Conservation (phyloP, 2,329 filamentous ascomycete species). For the Elsinoe perseae region DNA sequence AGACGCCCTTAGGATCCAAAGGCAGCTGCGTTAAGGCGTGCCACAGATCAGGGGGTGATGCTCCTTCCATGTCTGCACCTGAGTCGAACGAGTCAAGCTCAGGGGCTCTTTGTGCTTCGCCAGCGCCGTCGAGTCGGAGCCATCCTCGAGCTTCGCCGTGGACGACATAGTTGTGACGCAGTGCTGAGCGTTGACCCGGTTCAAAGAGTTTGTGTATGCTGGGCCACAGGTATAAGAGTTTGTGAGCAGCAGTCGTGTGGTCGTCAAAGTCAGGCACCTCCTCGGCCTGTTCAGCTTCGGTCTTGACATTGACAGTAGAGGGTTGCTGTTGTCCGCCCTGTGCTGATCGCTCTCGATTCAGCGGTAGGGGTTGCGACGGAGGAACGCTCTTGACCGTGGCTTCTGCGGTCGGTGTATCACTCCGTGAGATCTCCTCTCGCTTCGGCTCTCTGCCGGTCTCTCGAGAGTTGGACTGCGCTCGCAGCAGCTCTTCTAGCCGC, state of each 20-base stretch:
- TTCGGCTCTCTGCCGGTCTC: not conserved
- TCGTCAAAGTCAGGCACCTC: slow-evolving; percentile 59
- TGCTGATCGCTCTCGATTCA: not conserved
- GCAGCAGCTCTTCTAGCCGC: not conserved
- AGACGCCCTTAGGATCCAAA: slow-evolving; percentile 21
- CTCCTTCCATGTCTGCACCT: slow-evolving; percentile 25
- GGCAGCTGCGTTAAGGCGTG: not conserved
- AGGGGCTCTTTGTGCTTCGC: slow-evolving; percentile 33
- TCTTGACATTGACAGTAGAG: slow-evolving; percentile 1
- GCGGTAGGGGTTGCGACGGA: not conserved
- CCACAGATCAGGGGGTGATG: slow-evolving; percentile 10
- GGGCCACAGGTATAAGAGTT: slow-evolving; percentile 62
- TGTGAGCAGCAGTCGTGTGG: slow-evolving; percentile 83
- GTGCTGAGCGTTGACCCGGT: slow-evolving; percentile 19
- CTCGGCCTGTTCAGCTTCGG: slow-evolving; percentile 9
- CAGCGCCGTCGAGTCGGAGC: slow-evolving; percentile 31
- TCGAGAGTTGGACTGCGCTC: not conserved
- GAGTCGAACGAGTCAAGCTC: slow-evolving; percentile 27
- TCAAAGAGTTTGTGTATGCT: slow-evolving; percentile 32
- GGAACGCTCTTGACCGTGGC: not conserved
- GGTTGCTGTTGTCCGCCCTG: not conserved
- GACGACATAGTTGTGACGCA: slow-evolving; percentile 31
- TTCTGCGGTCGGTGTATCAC: not conserved
- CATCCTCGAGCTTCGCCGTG: slow-evolving; percentile 32
- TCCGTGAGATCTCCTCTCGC: slow-evolving; percentile 14